Evolutionary conservation across 306 rosid species (phyloP).

Genomic region (Ammopiptanthus mongolicus): DNA sequence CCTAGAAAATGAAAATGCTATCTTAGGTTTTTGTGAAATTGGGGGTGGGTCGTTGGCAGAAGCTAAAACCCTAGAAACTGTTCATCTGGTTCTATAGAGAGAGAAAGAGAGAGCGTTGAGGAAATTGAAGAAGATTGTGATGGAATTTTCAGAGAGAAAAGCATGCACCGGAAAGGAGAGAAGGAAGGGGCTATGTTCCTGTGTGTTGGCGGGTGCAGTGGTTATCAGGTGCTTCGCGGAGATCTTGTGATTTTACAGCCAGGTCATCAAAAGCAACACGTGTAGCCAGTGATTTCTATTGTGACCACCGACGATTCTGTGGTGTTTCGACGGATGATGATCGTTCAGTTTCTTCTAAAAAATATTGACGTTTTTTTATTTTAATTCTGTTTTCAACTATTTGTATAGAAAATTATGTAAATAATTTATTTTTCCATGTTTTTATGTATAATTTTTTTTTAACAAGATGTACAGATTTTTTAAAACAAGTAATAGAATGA

Average conservation of each 20-base stretch:
- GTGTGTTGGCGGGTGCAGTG: neutral
- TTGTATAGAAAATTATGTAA: no score
- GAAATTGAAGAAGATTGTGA: conserved; percentile 19
- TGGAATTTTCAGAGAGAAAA: neutral
- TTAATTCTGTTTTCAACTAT: no score
- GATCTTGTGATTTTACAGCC: neutral
- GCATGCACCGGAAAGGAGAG: conserved; percentile 10
- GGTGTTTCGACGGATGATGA: no score
- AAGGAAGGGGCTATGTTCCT: neutral
- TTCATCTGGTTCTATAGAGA: neutral
- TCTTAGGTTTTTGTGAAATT: neutral
- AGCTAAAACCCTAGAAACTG: conserved; percentile 31
- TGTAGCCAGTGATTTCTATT: no score
- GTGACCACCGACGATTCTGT: no score
- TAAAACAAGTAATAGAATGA: no score
- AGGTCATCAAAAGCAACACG: no score
- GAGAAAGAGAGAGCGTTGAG: neutral
- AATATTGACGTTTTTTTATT: no score
- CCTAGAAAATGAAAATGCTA: conserved; percentile 11
- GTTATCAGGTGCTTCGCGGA: neutral
- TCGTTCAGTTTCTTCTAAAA: no score
- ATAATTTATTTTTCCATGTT: no score
- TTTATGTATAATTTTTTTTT: no score
- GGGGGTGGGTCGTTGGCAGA: neutral
- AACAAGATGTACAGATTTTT: no score